Evolutionary conservation across 768 basidiomycete genomes (phyloP).

Genomic region (Thelephora ganbajun): DNA sequence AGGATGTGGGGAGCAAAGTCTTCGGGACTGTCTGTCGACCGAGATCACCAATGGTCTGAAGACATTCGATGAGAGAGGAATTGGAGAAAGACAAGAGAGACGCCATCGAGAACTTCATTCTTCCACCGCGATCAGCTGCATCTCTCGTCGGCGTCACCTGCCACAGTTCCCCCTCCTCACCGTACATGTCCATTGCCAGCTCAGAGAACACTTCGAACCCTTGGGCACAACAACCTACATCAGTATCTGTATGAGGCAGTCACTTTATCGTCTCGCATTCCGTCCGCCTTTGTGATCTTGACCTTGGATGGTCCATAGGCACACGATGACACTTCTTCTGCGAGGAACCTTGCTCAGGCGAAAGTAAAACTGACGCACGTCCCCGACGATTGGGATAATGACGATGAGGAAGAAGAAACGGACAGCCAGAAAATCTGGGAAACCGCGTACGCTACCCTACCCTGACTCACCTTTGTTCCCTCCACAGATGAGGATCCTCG

Average conservation of each 20-base stretch:
- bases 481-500: background rate
- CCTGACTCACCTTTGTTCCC: constrained; percentile 1
- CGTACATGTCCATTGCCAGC: background rate
- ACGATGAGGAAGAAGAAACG: constrained; percentile 29
- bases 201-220: background rate
- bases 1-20: background rate
- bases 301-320: background rate
- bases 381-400: constrained; percentile 48
- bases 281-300: background rate
- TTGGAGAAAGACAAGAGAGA: too few species aligned
- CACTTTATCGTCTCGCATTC: background rate
- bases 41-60: too few species aligned
- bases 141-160: too few species aligned
- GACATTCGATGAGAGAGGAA: too few species aligned
- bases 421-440: constrained; percentile 51
- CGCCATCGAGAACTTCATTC: too few species aligned
- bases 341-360: background rate
- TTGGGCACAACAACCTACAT: background rate
- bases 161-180: too few species aligned
- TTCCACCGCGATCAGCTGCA: too few species aligned
- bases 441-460: constrained; percentile 41
- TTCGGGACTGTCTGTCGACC: too few species aligned
- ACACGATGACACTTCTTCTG: background rate
- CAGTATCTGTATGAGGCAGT: background rate
- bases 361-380: constrained; percentile 6